Evolutionary conservation across 768 basidiomycete species (phyloP).

Genomic region (Leucosporidium scottii): DNA sequence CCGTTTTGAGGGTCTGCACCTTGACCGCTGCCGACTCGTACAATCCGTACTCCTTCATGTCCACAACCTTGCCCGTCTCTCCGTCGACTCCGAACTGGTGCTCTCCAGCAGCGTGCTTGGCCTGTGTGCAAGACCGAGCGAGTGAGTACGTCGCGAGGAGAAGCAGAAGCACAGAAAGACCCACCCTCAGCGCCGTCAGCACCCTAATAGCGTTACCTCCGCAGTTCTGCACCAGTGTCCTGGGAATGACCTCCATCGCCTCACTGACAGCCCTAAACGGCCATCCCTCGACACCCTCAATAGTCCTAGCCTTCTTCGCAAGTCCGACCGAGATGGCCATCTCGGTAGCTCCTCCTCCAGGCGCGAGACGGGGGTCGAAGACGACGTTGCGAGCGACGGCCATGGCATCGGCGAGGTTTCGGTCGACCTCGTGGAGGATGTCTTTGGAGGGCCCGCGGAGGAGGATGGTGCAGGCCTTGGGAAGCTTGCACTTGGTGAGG

Average conservation of each 20-base stretch:
- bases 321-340: conserved; percentile 92
- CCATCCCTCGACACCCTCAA: conserved; percentile 84
- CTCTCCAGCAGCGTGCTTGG: conserved; percentile 88
- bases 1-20: conserved; percentile 95
- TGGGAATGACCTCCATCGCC: conserved; percentile 93
- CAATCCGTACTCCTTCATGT: conserved; percentile 90
- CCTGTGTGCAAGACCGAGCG: conserved; percentile 49
- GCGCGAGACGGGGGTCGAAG: conserved; percentile 88
- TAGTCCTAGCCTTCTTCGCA: conserved; percentile 60
- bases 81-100: conserved; percentile 91
- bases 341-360: conserved; percentile 94
- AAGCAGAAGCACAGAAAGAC: conserved; percentile 37
- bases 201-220: conserved; percentile 92
- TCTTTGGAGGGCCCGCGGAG: conserved; percentile 97
- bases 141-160: not conserved
- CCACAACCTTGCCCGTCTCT: conserved; percentile 87
- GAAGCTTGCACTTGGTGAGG: conserved; percentile 78
- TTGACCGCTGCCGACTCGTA: conserved; percentile 96
- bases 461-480: conserved; percentile 96
- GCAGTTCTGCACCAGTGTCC: conserved; percentile 88
- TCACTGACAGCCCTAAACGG: conserved; percentile 88
- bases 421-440: conserved; percentile 94
- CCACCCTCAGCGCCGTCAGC: conserved; percentile 82
- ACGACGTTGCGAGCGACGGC: conserved; percentile 92
- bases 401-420: conserved; percentile 97